Evolutionary conservation across 306 rosid genomes (phyloP).

Genomic region (Begonia peltatifolia): DNA sequence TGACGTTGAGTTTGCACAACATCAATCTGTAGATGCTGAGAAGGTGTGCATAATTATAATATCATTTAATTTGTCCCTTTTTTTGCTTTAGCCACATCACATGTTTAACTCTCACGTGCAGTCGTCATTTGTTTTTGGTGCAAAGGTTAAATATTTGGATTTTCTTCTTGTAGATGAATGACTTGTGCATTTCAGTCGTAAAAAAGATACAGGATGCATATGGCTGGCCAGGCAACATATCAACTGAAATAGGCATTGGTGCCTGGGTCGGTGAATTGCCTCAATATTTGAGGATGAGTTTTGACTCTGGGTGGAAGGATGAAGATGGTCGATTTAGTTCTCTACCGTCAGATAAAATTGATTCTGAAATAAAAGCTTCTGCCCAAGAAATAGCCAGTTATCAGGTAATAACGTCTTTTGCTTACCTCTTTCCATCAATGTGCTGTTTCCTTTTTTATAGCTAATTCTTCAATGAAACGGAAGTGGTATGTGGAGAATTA

Average conservation of each 20-base stretch:
- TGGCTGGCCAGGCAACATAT: constrained; percentile 58
- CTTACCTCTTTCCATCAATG: background rate
- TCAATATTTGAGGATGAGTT: constrained; percentile 31
- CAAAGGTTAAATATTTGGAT: constrained; percentile 11
- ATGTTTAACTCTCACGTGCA: background rate
- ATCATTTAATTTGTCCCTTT: background rate
- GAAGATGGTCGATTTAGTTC: constrained; percentile 28
- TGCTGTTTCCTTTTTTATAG: background rate
- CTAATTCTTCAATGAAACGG: too few species aligned
- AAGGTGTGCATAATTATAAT: constrained; percentile 27
- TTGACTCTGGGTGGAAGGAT: constrained; percentile 15
- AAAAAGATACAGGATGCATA: constrained; percentile 46
- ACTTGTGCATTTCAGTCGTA: constrained; percentile 37
- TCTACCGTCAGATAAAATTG: constrained; percentile 23
- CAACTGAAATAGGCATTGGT: constrained; percentile 41
- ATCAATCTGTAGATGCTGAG: constrained; percentile 25
- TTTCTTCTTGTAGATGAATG: constrained; percentile 48
- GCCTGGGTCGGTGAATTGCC: constrained; percentile 76
- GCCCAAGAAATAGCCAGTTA: constrained; percentile 81
- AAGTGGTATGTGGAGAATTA: too few species aligned
- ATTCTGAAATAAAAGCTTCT: constrained; percentile 28
- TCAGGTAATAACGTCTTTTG: constrained; percentile 39
- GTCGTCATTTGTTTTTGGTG: constrained; percentile 4
- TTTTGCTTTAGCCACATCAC: background rate
- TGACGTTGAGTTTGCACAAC: constrained; percentile 25